Evolutionary conservation across 805 yeast species (phyloP).

Genomic region (Hanseniaspora pseudoguilliermondii): DNA sequence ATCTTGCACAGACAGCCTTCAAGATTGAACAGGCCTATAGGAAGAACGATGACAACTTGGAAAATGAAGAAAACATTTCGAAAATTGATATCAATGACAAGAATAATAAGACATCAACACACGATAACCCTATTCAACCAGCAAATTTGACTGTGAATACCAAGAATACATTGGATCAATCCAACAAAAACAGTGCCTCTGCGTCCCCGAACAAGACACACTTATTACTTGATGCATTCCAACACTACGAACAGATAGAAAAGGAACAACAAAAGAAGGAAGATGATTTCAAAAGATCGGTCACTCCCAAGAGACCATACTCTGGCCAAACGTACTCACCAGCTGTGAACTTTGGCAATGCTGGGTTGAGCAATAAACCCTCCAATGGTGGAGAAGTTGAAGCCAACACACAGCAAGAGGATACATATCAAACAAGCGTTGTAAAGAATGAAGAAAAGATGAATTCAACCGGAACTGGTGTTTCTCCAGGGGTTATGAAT

Average conservation of each 20-base stretch:
- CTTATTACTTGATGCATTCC: conserved; percentile 8
- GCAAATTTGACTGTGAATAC: not conserved
- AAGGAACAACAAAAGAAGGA: not conserved
- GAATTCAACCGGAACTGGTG: conserved; percentile 19
- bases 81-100: not conserved
- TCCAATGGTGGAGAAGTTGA: conserved; percentile 11
- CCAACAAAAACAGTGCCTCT: not conserved
- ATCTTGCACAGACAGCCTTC: conserved; percentile 9
- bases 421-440: conserved; percentile 14
- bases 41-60: not conserved
- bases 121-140: not conserved
- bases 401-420: conserved; percentile 12
- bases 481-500: conserved; percentile 88
- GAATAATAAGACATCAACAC: not conserved
- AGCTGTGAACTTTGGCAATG: not conserved
- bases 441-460: conserved; percentile 15
- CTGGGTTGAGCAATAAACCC: conserved; percentile 1
- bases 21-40: conserved; percentile 10
- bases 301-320: conserved; percentile 2
- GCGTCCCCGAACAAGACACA: conserved; percentile 12
- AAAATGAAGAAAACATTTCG: not conserved
- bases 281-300: not conserved
- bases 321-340: not conserved
- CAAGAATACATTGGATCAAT: not conserved
- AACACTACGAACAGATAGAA: conserved; percentile 11